Base-by-base conservation (phyloP, 768 basidiomycete species). In the Sarcomyxa edulis region DNA sequence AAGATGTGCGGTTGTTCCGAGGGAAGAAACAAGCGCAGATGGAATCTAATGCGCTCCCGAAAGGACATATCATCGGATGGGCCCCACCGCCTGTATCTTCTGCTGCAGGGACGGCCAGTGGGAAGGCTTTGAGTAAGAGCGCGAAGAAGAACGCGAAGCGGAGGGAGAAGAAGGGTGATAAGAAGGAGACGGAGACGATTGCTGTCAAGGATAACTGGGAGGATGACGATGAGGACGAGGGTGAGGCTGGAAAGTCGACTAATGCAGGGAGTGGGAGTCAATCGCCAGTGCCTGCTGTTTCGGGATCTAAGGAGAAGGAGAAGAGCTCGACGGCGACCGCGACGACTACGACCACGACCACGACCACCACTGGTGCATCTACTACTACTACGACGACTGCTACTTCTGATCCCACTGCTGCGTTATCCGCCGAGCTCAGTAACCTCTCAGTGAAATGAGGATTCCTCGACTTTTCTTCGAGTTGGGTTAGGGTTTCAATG, bases 1-100 rank as follows among this genome's bases (percentile, higher is more conserved):
- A 97, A 60, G 93, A 97, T 61, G 74, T 94, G 6, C 72, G 76
- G n/a, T 79, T 82, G 33, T 97, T 93, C 61, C 76, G 89, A 37
- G 78, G 86, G 28, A 75, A 79, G 31, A 78, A 80, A 37, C 87
- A 90, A 56, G 71, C 78, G 35, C 77, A 81, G 54, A 72, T 79
- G 68, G 89, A 90, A 42, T 59, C 71, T 18, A 72, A 61, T 47
- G 47, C 72, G 3, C 60, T 85, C 5, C 80, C 85, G 22, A 84
- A 85, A 56, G 84, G 85, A n/a, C 82, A 86, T 51, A 78, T 91
- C 50, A 67, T 89, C 40, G 85, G 92, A 30, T 89, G 88, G 87
- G 64, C 72, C 9, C 74, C 87, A 19, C 76, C 84, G 10, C 61
- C 78, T 2, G 51, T 72, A 21, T 59, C 71, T 19, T 48, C 65